These are phyloP conservation scores for Entophlyctis luteolus DNA, from an alignment of 192 early-diverging fungal genomes.

Conservation along the genomic window DNA sequence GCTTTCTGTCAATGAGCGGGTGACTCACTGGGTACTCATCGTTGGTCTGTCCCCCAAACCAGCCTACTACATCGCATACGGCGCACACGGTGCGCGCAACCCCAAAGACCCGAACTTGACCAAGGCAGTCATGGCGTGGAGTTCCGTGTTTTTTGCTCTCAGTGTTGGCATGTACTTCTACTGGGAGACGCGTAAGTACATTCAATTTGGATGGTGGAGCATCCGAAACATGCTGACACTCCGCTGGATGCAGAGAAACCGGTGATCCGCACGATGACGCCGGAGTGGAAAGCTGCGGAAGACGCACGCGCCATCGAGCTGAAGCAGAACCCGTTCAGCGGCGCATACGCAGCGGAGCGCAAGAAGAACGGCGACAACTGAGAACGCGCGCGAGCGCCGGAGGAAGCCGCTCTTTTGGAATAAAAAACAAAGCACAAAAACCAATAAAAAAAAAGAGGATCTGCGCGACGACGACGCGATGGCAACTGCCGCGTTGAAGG, in stretches of 20 bases:
- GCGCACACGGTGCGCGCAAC: constrained; percentile 83
- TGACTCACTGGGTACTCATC: too few relatives aligned
- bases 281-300: constrained; percentile 48
- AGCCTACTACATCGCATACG: constrained; percentile 95
- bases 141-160: constrained; percentile 57
- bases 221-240: too few relatives aligned
- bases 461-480: too few relatives aligned
- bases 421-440: too few relatives aligned
- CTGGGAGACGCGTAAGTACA: constrained; percentile 33
- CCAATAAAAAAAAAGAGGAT: too few relatives aligned
- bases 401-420: too few relatives aligned
- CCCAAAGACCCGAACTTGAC: constrained; percentile 66
- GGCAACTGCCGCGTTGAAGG: too few relatives aligned
- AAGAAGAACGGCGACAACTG: too few relatives aligned
- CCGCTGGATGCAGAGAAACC: constrained; percentile 37
- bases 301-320: constrained; percentile 35
- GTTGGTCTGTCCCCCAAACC: too few relatives aligned
- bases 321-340: constrained; percentile 50
- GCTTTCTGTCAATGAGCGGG: too few relatives aligned
- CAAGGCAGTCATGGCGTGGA: constrained; percentile 54
- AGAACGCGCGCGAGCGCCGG: too few relatives aligned
- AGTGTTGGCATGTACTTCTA: constrained; percentile 46
- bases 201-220: too few relatives aligned
- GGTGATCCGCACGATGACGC: constrained; percentile 31
- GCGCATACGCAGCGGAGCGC: constrained; percentile 36